Evolutionary conservation across 202 grass and related monocot genomes (phyloP).

Genomic region (Elaeis oleifera): DNA sequence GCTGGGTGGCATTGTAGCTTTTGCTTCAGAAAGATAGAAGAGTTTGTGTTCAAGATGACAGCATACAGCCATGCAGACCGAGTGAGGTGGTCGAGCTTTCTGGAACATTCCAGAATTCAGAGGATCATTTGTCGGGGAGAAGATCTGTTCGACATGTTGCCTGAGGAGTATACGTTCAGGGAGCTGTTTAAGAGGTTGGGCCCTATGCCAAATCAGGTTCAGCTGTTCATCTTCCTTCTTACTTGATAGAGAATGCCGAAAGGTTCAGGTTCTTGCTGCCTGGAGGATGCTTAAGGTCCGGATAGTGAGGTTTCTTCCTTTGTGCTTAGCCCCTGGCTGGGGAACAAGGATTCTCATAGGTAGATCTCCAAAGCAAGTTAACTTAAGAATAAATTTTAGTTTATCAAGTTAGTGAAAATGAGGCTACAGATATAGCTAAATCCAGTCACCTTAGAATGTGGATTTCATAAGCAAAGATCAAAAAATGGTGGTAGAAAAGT

Average conservation of each 20-base stretch:
- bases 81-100: constrained; percentile 46
- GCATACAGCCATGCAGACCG: constrained; percentile 89
- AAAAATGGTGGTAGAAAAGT: too few relatives aligned
- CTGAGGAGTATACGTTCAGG: constrained; percentile 89
- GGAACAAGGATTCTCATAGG: too few relatives aligned
- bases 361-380: too few relatives aligned
- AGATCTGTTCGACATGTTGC: constrained; percentile 92
- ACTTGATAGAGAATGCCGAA: constrained; percentile 66
- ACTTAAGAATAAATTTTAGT: too few relatives aligned
- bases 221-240: constrained; percentile 67
- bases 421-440: too few relatives aligned
- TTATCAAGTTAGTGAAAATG: too few relatives aligned
- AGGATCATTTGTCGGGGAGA: constrained; percentile 77
- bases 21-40: constrained; percentile 79
- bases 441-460: too few relatives aligned
- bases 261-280: constrained; percentile 82
- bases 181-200: constrained; percentile 90
- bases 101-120: constrained; percentile 70
- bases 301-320: not conserved
- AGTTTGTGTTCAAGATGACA: constrained; percentile 95
- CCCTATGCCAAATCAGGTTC: constrained; percentile 56
- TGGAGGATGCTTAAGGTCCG: constrained; percentile 71
- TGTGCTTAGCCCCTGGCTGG: too few relatives aligned
- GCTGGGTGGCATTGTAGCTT: constrained; percentile 97
- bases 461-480: too few relatives aligned